Percentiles rank a stretch among this genome's conserved stretches.
Evolutionary conservation across 139 green algal species (phyloP).

Genomic region (Ettlia oleoabundans): DNA sequence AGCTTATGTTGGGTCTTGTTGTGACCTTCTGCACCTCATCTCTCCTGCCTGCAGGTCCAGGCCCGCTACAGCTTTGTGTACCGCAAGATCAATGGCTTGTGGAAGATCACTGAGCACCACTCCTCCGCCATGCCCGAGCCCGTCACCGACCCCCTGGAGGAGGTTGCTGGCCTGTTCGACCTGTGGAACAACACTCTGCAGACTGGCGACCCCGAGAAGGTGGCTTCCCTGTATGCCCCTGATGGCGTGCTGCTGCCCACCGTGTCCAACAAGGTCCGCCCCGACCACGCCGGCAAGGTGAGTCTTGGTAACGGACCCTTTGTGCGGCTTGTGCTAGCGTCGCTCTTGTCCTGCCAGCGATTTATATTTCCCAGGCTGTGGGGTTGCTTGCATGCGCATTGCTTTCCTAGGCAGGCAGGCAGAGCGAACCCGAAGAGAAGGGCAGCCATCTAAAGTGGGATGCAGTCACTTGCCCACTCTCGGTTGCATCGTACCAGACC

Average conservation of each 20-base stretch:
- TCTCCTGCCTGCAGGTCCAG: slow-evolving; percentile 1
- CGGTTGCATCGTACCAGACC: no score
- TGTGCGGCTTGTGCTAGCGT: no score
- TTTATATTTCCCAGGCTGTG: no score
- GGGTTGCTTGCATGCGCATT: no score
- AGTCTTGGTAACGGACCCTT: no score
- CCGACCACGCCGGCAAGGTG: neutral
- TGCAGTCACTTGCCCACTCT: no score
- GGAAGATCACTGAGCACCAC: slow-evolving; percentile 4
- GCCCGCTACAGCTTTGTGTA: neutral
- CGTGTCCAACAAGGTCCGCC: neutral
- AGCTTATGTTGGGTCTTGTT: neutral
- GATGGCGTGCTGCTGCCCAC: slow-evolving; percentile 1
- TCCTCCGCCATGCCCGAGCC: slow-evolving; percentile 1
- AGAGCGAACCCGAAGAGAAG: no score
- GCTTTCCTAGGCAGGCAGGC: no score
- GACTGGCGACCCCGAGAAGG: slow-evolving; percentile 1
- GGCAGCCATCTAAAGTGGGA: no score
- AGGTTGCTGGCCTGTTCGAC: neutral
- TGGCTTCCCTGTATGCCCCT: neutral
- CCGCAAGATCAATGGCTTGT: neutral
- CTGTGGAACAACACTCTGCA: neutral
- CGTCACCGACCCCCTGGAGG: neutral
- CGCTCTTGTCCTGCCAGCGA: no score
- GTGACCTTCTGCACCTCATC: neutral